These are phyloP conservation scores for Alternaria angustiovoidea DNA, from an alignment of 2,329 filamentous ascomycete genomes.

Conservation along the genomic window DNA sequence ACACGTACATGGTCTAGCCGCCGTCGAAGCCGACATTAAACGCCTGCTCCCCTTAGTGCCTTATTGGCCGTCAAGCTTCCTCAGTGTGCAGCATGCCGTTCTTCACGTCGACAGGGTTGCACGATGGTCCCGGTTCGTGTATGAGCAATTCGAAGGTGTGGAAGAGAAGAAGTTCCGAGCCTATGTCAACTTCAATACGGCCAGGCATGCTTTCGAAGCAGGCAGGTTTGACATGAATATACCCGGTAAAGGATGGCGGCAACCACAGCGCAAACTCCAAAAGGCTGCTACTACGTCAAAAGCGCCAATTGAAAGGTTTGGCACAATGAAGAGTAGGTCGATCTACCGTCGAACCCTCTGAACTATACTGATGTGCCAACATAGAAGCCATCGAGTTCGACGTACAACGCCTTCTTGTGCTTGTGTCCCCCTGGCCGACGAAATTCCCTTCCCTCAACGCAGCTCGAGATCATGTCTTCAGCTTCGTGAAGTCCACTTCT, in stretches of 20 bases:
- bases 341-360: background rate
- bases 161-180: conserved; percentile 3
- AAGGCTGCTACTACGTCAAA: background rate
- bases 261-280: background rate
- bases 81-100: background rate
- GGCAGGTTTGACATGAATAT: conserved; percentile 7
- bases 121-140: background rate
- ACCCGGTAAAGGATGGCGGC: background rate
- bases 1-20: background rate
- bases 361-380: background rate
- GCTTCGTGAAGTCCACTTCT: background rate
- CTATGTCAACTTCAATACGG: conserved; percentile 2
- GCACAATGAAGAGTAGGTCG: background rate
- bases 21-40: background rate
- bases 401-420: background rate
- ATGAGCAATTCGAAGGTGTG: conserved; percentile 7
- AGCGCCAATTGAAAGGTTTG: background rate
- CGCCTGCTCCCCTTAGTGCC: background rate
- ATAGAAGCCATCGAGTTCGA: background rate
- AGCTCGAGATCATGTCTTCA: background rate
- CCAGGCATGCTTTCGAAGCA: conserved; percentile 8
- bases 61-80: background rate
- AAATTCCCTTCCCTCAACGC: background rate
- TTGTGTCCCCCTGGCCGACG: background rate
- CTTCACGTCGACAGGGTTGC: background rate